Base-by-base conservation (phyloP, 2,329 filamentous ascomycete species). In the Chaetoscypha palmicola region DNA sequence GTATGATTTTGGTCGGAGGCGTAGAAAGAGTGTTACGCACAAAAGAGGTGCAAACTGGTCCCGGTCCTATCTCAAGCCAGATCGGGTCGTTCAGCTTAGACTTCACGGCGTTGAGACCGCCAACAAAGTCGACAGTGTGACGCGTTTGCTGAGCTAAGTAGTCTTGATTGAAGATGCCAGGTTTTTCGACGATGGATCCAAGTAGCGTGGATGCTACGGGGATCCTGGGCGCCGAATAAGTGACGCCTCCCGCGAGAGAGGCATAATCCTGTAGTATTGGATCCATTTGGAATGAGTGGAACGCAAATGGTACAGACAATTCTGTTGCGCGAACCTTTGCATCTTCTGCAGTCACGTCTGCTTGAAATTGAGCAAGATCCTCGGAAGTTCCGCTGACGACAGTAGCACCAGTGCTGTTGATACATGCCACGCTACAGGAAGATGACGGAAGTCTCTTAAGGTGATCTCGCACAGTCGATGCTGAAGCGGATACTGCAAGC, bases 21-120 rank as follows among this genome's bases (percentile, higher is more conserved):
- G 62, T 49, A 14, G 40, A 7, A 3, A 47, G 19, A 2, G 66
- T 77, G 10, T 76, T 72, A 66, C 79, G 82, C 53, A 86, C 73
- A 71, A 87, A 79, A 47, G 74, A 73, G 36, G 73, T 71, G 62
- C 77, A 83, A 11, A 86, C 74, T 0, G 82, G 81, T 56, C 86
- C 79, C 24, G 83, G 81, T 12, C 83, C 83, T 48, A 87, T 66
- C 61, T 88, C 83, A 42, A 88, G 66, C 74, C 77, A 86, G 24
- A 79, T 70, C 50, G 80, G 76, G 50, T 81, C 72, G 37, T 85
- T 76, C 12, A 73, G 62, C 48, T 73, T 73, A 16, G 71, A 67
- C 39, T 74, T 68, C 56, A 78, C 72, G 1, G 76, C 79, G 19
- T 68, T 68, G n/a, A 88, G 65, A 8, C 77, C 81, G 39, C 71